Evolutionary conservation across 345 rosid species (phyloP).

Genomic region (Euphorbia peplus): DNA sequence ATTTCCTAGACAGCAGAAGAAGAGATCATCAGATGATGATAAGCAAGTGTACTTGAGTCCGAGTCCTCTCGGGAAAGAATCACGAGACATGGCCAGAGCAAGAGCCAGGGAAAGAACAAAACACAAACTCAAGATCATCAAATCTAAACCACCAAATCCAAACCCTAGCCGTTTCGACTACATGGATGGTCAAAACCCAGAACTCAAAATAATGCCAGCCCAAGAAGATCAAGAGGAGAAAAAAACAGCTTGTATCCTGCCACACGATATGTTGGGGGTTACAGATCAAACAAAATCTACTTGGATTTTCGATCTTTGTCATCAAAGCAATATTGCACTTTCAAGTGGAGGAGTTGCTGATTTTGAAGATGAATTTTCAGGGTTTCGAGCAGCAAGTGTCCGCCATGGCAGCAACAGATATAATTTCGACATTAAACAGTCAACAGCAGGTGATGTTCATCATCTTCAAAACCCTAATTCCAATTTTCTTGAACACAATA

Average conservation of each 20-base stretch:
- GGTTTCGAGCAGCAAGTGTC: slow-evolving; percentile 21
- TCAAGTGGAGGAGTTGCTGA: slow-evolving; percentile 20
- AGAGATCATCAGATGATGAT: slow-evolving; percentile 7
- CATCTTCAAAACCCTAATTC: slow-evolving; percentile 32
- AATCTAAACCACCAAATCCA: slow-evolving; percentile 32
- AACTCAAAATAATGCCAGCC: slow-evolving; percentile 8
- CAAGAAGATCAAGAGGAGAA: slow-evolving; percentile 25
- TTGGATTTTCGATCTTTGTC: slow-evolving; percentile 29
- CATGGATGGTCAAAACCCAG: slow-evolving; percentile 21
- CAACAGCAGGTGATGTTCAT: slow-evolving; percentile 27
- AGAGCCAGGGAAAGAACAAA: slow-evolving; percentile 71
- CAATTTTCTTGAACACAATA: slow-evolving; percentile 22
- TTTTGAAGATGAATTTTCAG: slow-evolving; percentile 22
- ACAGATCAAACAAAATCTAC: slow-evolving; percentile 18
- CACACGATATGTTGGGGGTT: slow-evolving; percentile 42
- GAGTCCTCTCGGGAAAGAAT: slow-evolving; percentile 34
- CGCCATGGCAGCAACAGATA: slow-evolving; percentile 14
- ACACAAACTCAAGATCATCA: slow-evolving; percentile 44
- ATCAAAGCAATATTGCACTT: slow-evolving; percentile 14
- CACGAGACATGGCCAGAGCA: slow-evolving; percentile 59
- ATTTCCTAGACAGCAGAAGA: slow-evolving; percentile 12
- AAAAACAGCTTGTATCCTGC: slow-evolving; percentile 20
- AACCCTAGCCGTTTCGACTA: slow-evolving; percentile 34
- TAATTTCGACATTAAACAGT: slow-evolving; percentile 23
- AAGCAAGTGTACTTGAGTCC: slow-evolving; percentile 13